These are phyloP conservation scores for Cladosporium sp. DNA, from an alignment of 2,329 filamentous ascomycete species.

Conservation along the genomic window DNA sequence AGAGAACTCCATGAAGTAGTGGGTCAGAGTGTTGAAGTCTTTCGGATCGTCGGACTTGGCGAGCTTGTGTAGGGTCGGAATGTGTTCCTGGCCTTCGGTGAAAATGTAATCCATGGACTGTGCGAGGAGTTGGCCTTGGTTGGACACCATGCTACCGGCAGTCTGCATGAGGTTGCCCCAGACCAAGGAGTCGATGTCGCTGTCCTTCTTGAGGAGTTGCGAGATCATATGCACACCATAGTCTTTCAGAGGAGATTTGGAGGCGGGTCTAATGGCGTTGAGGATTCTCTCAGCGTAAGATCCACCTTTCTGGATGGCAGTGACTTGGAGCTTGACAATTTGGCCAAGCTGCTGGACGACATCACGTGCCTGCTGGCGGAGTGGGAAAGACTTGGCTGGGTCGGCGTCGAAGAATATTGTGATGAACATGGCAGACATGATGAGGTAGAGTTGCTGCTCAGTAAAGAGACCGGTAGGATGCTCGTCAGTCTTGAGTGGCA, in stretches of 20 bases:
- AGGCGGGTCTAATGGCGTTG: slow-evolving; percentile 39
- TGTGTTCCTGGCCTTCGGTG: slow-evolving; percentile 49
- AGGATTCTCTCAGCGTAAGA: slow-evolving; percentile 45
- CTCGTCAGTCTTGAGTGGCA: slow-evolving; percentile 56
- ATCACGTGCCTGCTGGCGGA: slow-evolving; percentile 50
- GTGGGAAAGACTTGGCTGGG: slow-evolving; percentile 52
- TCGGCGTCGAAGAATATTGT: slow-evolving; percentile 58
- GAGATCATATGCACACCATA: slow-evolving; percentile 60
- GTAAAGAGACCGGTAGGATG: slow-evolving; percentile 54
- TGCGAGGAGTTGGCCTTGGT: slow-evolving; percentile 59
- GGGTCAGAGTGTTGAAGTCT: slow-evolving; percentile 51
- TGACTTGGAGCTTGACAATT: slow-evolving; percentile 51
- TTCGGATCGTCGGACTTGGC: slow-evolving; percentile 47
- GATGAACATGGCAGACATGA: slow-evolving; percentile 55
- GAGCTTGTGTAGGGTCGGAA: slow-evolving; percentile 50
- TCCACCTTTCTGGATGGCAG: slow-evolving; percentile 42
- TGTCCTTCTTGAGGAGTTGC: slow-evolving; percentile 50
- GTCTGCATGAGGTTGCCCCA: slow-evolving; percentile 61
- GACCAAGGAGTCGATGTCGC: slow-evolving; percentile 52
- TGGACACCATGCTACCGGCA: slow-evolving; percentile 56
- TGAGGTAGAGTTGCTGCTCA: slow-evolving; percentile 55
- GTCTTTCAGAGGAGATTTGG: slow-evolving; percentile 44
- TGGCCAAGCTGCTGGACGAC: slow-evolving; percentile 53
- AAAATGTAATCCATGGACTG: slow-evolving; percentile 61
- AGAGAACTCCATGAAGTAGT: slow-evolving; percentile 51